Evolutionary conservation across 352 stramenopile species (phyloP).

Genomic region (Phytophthora podocarpi): DNA sequence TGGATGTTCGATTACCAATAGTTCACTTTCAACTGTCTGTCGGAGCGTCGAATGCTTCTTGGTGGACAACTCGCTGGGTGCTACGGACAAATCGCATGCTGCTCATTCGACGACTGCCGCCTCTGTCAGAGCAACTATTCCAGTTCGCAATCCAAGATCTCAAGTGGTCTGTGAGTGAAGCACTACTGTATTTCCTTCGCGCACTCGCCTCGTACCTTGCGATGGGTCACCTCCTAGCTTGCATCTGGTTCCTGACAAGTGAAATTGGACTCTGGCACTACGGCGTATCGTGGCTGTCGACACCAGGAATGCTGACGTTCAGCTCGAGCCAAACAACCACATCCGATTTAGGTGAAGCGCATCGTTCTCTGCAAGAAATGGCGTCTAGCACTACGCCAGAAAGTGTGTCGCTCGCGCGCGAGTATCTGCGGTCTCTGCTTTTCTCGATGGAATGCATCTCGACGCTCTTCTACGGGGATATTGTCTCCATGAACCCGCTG

Average conservation of each 20-base stretch:
- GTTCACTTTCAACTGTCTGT: background rate
- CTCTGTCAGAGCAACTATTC: constrained; percentile 50
- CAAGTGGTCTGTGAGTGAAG: constrained; percentile 47
- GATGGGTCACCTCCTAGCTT: constrained; percentile 64
- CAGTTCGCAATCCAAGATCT: constrained; percentile 64
- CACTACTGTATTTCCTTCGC: constrained; percentile 45
- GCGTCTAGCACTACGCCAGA: constrained; percentile 41
- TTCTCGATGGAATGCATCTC: too few species aligned
- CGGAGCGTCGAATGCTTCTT: constrained; percentile 1
- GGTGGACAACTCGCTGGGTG: constrained; percentile 46
- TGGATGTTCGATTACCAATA: background rate
- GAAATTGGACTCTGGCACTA: constrained; percentile 43
- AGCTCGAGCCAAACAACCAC: background rate
- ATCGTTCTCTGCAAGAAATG: background rate
- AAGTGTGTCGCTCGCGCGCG: constrained; percentile 41
- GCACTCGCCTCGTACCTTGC: constrained; percentile 48
- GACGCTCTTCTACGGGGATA: constrained; percentile 44
- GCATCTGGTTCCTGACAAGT: constrained; percentile 55
- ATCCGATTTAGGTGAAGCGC: constrained; percentile 1
- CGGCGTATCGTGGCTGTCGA: constrained; percentile 62
- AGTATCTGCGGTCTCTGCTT: constrained; percentile 66
- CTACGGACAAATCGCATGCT: constrained; percentile 60
- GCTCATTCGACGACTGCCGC: constrained; percentile 36
- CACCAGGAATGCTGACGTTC: constrained; percentile 47
- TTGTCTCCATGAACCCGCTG: constrained; percentile 61